A percentile compares a stretch with the other conserved stretches of the same genome.
These are phyloP conservation scores for Tolypocladium inflatum DNA, from an alignment of 2,329 filamentous ascomycete species.

Conservation along the genomic window DNA sequence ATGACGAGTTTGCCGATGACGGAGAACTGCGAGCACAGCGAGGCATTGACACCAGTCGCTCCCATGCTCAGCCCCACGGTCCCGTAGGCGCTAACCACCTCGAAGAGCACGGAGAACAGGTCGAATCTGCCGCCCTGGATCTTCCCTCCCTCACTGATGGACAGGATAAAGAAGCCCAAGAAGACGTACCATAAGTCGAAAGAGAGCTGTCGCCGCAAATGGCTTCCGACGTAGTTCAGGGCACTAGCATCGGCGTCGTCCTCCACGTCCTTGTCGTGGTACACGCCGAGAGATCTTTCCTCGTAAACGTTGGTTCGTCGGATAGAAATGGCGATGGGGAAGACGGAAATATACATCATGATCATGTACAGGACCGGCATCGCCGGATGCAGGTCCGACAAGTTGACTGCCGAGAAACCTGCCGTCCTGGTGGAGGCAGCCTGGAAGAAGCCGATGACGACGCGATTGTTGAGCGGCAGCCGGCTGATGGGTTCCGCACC, in stretches of 20 bases:
- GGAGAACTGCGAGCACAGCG: constrained; percentile 74
- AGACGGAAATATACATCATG: constrained; percentile 99
- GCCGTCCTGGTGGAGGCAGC: constrained; percentile 84
- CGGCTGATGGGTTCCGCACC: constrained; percentile 59
- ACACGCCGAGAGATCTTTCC: constrained; percentile 75
- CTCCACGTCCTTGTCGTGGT: constrained; percentile 38
- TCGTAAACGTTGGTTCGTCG: constrained; percentile 95
- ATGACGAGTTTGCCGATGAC: constrained; percentile 62
- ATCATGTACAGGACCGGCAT: constrained; percentile 91
- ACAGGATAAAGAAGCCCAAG: constrained; percentile 83
- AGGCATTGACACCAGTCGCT: constrained; percentile 65
- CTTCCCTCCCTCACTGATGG: constrained; percentile 72
- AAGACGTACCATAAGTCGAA: constrained; percentile 99
- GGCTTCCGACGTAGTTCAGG: constrained; percentile 79
- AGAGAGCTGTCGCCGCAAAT: constrained; percentile 85
- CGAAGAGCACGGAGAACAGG: constrained; percentile 66
- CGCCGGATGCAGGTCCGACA: constrained; percentile 73
- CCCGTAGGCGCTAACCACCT: constrained; percentile 84
- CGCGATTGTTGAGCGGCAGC: constrained; percentile 62
- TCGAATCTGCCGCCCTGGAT: constrained; percentile 56
- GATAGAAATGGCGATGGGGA: constrained; percentile 91
- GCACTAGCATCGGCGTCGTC: constrained; percentile 44
- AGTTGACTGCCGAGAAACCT: constrained; percentile 74
- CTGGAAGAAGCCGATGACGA: constrained; percentile 85
- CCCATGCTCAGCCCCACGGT: constrained; percentile 89